Base-by-base conservation (phyloP, 139 green algal genomes). In the Tetradesmus obliquus region DNA sequence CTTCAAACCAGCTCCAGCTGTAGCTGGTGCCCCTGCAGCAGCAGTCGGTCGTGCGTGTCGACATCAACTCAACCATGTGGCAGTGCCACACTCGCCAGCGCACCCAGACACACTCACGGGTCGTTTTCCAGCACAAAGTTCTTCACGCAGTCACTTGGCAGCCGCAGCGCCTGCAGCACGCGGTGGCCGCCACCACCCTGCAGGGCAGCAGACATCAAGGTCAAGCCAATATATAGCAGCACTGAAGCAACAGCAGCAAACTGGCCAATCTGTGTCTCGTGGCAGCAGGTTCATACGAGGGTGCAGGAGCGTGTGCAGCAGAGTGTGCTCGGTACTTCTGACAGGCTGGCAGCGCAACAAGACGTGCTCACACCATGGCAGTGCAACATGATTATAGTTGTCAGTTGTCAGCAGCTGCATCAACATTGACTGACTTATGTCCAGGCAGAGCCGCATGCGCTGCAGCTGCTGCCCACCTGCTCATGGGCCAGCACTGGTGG, bases 41-140 rank as follows among this genome's bases (percentile, higher is more conserved):
- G 76, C 76, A 55, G 62, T 12, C 62, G 62, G 32, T 45, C 32
- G 32, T 45, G 32, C 62, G 62, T 12, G 12, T 20, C 10, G 13
- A 13, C 62, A 72, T 12, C 62, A 72, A 13, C 10, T 72, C 10
- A 72, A 13, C 62, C 10, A 13, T 20, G 62, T 20, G 62, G 13
- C 62, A 72, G 62, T 15, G 62, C 10, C 10, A 13, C 62, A 72
- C 62, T 20, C 62, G 62, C 10, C 62, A 72, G 62, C 62, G 12
- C 62, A 72, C 10, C 62, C 62, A 72, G 62, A 3, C 17, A 24
- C 15, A 76, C 66, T 76, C 66, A 76, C 66, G 95, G 96, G 87
- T 97, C 96, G 79, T 96, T 94, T 55, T 96, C 91, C 53, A 97
- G 93, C n/a, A 96, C 94, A 92, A 96, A 97, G 92, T 95, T 96